phyloP scores from a whole-genome alignment of 345 rosid species.

The sweet orange (Citrus sinensis) region DVS_A1.0 CM039169.1:31446501-31447000 shows the following conservation, averaged over 20 bases:
- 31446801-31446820: conserved; percentile 58
- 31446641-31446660: conserved; percentile 39
- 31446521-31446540: conserved; percentile 74
- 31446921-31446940: conserved; percentile 32
- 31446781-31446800: conserved; percentile 33
- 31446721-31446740: conserved; percentile 47
- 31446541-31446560: conserved; percentile 42
- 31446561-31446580: conserved; percentile 42
- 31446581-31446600: conserved; percentile 38
- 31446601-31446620: conserved; percentile 48
- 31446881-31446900: conserved; percentile 24
- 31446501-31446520: conserved; percentile 57
- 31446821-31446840: conserved; percentile 57
- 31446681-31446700: conserved; percentile 39
- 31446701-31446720: conserved; percentile 37
- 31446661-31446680: conserved; percentile 28
- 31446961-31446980: conserved; percentile 45
- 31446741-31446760: conserved; percentile 26
- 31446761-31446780: conserved; percentile 33
- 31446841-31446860: conserved; percentile 47
- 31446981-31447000: conserved; percentile 34
- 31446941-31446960: conserved; percentile 37
- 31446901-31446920: conserved; percentile 31
- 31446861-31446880: conserved; percentile 30
- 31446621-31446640: conserved; percentile 56